Evolutionary conservation across 345 rosid genomes (phyloP).

Genomic region (Linum lewisii): DNA sequence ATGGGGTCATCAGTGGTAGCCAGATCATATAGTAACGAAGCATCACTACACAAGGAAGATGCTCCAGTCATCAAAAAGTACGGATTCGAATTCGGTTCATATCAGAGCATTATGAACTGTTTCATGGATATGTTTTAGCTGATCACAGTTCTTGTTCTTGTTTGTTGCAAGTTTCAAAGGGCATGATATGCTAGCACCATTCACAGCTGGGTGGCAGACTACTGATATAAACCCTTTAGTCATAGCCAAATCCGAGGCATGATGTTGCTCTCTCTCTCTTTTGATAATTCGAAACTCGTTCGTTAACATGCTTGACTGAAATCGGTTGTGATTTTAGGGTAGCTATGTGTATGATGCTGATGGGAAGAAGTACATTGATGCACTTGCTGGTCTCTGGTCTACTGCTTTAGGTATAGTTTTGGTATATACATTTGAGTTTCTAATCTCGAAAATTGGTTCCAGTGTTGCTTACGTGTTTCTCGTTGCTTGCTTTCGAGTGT

Average conservation of each 20-base stretch:
- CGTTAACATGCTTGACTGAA: no score
- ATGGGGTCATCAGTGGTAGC: constrained; percentile 22
- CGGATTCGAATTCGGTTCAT: background rate
- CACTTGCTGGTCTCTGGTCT: constrained; percentile 6
- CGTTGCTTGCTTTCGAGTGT: constrained; percentile 11
- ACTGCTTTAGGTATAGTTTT: constrained; percentile 1
- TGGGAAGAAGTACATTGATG: constrained; percentile 4
- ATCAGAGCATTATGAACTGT: background rate
- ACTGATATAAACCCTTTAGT: constrained; percentile 68
- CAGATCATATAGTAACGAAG: constrained; percentile 43
- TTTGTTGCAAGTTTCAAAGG: constrained; percentile 62
- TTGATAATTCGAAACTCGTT: no score
- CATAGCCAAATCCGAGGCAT: constrained; percentile 78
- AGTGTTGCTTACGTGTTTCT: background rate
- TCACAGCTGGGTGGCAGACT: constrained; percentile 94
- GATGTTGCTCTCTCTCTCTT: constrained; percentile 1
- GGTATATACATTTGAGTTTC: background rate
- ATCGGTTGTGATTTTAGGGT: constrained; percentile 40
- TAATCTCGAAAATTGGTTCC: background rate
- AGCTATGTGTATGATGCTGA: constrained; percentile 15
- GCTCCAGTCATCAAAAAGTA: constrained; percentile 31
- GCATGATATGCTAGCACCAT: constrained; percentile 97
- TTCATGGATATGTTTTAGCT: background rate
- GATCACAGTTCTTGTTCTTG: constrained; percentile 6
- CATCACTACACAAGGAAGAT: constrained; percentile 44